Conservation (phyloP, 2,329 filamentous ascomycete species). For the Laburnicola sp. region DNA sequence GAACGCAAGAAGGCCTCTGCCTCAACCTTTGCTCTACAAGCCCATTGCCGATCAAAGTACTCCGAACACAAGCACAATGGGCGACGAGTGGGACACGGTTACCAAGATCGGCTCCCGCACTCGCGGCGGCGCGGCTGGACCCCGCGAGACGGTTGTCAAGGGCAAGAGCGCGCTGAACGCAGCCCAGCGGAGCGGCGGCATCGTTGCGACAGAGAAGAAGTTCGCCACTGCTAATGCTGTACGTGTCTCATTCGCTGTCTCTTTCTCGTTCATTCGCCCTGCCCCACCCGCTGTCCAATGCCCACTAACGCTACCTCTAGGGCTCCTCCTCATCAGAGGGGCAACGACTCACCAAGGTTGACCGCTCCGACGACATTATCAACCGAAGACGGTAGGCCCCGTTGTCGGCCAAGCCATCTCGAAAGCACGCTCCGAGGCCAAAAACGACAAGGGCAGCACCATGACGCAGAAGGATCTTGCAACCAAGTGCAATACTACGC, state of each 20-base stretch:
- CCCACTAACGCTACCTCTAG: conserved; percentile 20
- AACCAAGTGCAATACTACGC: conserved; percentile 86
- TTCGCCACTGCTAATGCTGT: conserved; percentile 75
- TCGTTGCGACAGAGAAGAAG: conserved; percentile 93
- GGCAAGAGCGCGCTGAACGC: conserved; percentile 86
- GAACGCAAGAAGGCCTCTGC: conserved; percentile 5
- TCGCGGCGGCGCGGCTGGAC: conserved; percentile 65
- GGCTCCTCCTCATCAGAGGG: conserved; percentile 66
- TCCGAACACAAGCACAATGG: conserved; percentile 52
- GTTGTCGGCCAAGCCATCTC: conserved; percentile 82
- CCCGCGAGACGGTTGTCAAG: conserved; percentile 85
- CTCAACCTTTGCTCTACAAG: too few species aligned
- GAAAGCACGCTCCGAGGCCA: conserved; percentile 75
- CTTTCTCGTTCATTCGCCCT: neutral
- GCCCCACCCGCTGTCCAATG: neutral
- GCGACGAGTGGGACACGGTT: conserved; percentile 82
- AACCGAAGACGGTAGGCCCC: conserved; percentile 82
- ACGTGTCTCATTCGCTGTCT: conserved; percentile 45
- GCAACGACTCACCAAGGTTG: conserved; percentile 96
- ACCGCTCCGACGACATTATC: conserved; percentile 95
- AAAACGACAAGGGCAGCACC: conserved; percentile 69
- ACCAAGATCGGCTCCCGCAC: conserved; percentile 94
- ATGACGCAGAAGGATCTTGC: conserved; percentile 92
- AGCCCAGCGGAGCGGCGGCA: conserved; percentile 75
- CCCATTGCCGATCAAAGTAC: conserved; percentile 5